Base-by-base conservation (phyloP, 495 filamentous ascomycete species). In the Aspergillus hancockii region DNA sequence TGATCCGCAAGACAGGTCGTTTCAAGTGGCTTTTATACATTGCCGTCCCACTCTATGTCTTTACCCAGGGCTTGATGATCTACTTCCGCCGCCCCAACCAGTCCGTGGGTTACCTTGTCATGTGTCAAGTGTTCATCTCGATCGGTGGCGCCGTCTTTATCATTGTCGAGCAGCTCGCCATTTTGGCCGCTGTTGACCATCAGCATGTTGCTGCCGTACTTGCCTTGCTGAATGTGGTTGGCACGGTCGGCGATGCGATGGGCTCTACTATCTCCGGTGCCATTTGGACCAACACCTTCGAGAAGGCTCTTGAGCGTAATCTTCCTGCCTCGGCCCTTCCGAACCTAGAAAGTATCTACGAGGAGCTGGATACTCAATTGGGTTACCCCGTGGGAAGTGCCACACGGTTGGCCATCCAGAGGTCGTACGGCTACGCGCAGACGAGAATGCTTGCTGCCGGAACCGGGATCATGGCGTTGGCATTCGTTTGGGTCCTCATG, bases 111-210 rank as follows among this genome's bases (percentile, higher is more conserved):
- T 89, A 87, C 63, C 75, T 92, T 30, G 75, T 90, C 63, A 87
- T 90, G 83, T 87, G 82, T 62, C 83, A 92, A 69, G 84, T 92
- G 66, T 84, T 90, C 73, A 86, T 90, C 63, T 82, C 88, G 28
- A 74, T 91, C 46, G 74, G 76, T 13, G 87, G 85, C 1, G 76
- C 80, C 18, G 79, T 78, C 5, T 69, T 87, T n/a, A 71, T 90
- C 54, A 83, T 91, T 63, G 74, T 71, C 59, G 82, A 84, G 62
- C 84, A 91, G 63, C 82, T 91, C 30, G 85, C 88, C 4, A 78
- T 85, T 61, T 85, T 91, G 79, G 85, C 88, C 0, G 83, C 83
- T 2, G 79, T 82, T 0, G 71, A 80, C 6, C 90, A 90, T 60
- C 75, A 90, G 46, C 75, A 90, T 61, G 77, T 91, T 40, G 87